Conservation (phyloP, 2,329 filamentous ascomycete genomes). For the Aspergillus sp. region DNA sequence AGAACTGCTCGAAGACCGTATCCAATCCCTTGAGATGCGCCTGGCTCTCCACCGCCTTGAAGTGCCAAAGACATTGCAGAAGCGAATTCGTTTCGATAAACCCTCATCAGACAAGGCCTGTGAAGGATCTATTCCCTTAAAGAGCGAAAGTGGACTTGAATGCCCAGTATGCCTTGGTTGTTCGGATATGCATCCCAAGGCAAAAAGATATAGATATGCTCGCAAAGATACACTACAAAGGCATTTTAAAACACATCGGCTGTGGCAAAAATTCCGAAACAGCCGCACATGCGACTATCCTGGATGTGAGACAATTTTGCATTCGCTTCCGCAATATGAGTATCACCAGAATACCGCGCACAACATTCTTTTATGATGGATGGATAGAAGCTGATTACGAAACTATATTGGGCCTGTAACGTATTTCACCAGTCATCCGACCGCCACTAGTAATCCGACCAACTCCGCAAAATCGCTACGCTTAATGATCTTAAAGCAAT, state of each 20-base stretch:
- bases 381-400: background rate
- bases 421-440: background rate
- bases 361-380: background rate
- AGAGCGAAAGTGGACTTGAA: background rate
- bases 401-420: conserved; percentile 4
- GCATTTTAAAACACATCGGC: background rate
- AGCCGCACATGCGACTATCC: background rate
- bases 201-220: background rate
- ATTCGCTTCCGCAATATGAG: background rate
- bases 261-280: background rate
- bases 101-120: background rate
- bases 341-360: background rate
- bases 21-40: background rate
- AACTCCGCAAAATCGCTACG: background rate
- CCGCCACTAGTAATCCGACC: background rate
- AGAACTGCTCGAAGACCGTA: background rate
- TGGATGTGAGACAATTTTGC: background rate
- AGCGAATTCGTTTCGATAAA: background rate
- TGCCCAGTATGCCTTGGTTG: background rate
- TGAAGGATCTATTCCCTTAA: background rate
- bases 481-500: background rate
- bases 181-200: background rate
- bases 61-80: background rate
- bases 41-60: background rate
- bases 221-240: background rate